A percentile compares a stretch with the other conserved stretches of the same genome.
Evolutionary conservation across 768 basidiomycete species (phyloP).

Genomic region (Filobasidium floriforme): DNA sequence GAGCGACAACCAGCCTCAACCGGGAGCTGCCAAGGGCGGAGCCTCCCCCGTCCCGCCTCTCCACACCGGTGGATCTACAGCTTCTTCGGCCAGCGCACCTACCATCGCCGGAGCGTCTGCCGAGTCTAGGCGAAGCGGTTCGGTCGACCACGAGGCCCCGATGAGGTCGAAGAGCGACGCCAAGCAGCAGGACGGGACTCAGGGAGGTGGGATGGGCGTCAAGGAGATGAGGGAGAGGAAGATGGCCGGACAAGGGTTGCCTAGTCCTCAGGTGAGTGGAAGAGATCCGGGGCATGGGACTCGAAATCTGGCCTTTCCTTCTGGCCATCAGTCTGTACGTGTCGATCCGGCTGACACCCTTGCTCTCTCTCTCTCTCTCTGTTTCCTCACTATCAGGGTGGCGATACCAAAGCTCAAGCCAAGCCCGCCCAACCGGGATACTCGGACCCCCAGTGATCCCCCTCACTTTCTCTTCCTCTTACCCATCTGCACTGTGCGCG

Average conservation of each 20-base stretch:
- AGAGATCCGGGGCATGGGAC: no score
- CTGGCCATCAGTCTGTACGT: neutral
- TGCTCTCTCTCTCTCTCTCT: no score
- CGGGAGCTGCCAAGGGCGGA: neutral
- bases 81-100: neutral
- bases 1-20: slow-evolving; percentile 6
- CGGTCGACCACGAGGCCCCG: slow-evolving; percentile 35
- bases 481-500: no score
- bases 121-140: slow-evolving; percentile 20
- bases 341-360: neutral
- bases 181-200: slow-evolving; percentile 36
- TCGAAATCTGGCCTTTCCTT: no score
- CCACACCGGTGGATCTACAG: neutral
- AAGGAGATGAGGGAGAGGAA: slow-evolving; percentile 45
- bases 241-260: slow-evolving; percentile 37
- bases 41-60: neutral
- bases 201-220: slow-evolving; percentile 38
- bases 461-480: neutral
- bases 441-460: neutral
- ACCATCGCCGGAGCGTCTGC: slow-evolving; percentile 13
- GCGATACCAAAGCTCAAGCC: neutral
- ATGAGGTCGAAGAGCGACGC: slow-evolving; percentile 29
- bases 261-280: slow-evolving; percentile 38
- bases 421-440: neutral
- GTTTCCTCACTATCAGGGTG: neutral